Base-by-base conservation (phyloP, 1,284 basidiomycete species). In the Calocybe gambosa region DNA sequence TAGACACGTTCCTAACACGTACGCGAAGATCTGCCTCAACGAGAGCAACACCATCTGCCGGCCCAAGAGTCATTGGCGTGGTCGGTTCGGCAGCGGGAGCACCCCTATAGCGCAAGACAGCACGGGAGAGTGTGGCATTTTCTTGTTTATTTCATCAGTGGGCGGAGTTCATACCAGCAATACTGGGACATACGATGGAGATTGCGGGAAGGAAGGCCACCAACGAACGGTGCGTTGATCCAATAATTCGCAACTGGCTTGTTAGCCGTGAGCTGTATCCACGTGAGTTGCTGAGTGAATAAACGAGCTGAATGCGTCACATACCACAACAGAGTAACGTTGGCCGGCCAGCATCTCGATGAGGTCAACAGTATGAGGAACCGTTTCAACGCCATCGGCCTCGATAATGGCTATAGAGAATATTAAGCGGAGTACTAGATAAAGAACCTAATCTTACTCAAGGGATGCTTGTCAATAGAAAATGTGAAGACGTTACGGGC, bases 341-440 rank as follows among this genome's bases (percentile, higher is more conserved):
- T 68, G 66, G 21, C 59, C 61, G 19, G 60, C 59, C 38, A 59
- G 58, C 34, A 67, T 61, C 3, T 54, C 28, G 12, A 70, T 40
- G 13, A 44, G 47, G 39, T 66, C 61, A 10, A 69, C 58, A 1
- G 61, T 59, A 52, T 50, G 44, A 16, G 60, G 56, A n/a, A 45
- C 39, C 20, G 55, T 59, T 26, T 42, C 49, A 26, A 55, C 54
- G 9, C 77, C 73, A 44, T 81, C 79, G 0, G 60, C 71, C 54
- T 80, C 78, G 31, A 80, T 80, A 45, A 80, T 51, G n/a, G 60
- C 50, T 55, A 41, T 52, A 23, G 44, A 33, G 21, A 15, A 39
- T 12, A 15, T 43, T 50, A 6, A 45, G 42, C 36, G 2, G 18
- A 38, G n/a, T 15, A 5, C 13, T 36, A 20, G 19, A 3, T 12